Base-by-base conservation (phyloP, 1,284 basidiomycete species). In the Cutaneotrichosporon dermatis region DNA sequence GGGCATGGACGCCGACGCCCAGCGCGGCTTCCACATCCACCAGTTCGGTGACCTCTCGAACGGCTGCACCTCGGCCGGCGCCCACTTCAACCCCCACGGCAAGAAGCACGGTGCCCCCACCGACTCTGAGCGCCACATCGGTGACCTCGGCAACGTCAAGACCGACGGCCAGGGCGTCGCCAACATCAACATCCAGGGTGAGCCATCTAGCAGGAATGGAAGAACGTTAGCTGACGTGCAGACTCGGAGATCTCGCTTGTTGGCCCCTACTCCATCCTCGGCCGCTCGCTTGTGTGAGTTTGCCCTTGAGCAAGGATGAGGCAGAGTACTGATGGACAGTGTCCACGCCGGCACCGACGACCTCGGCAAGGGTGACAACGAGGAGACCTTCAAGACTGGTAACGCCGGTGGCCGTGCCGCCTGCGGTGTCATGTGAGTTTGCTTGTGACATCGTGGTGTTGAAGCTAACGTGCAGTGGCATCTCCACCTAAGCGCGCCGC, bases 21-120 rank as follows among this genome's bases (percentile, higher is more conserved):
- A 82, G 65, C 82, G 85, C 45, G 89, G 89, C 3, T 89, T 90
- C 80, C 89, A 90, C 49, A 54, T 58, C 42, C 60, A 59, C 48
- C 34, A 40, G 16, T 59, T 56, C 25, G 60, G 60, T 7, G 63
- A 61, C 54, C 39, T 44, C 51, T 66, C 64, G 57, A 79, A 82
- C 58, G 88, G 88, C 7, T 91, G 89, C 76, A 70, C 80, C 12
- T 87, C 86, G 25, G 83, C 89, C 41, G 88, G 88, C 9, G 68
- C 85, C 49, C 89, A 91, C 77, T 90, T 85, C 80, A 91, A 91
- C 79, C 88, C 88, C 0, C 82, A 82, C 71, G 79, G 77, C 39
- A 81, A 82, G 69, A 83, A 79, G 40, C 89, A 91, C 68, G 88
- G 88, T 57, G 54, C 54, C 37, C 87, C 83, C 25, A 73, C 75